A percentile compares a stretch with the other conserved stretches of the same genome.
Conservation (phyloP, 306 rosid genomes). For the Fragaria nilgerrensis region DNA sequence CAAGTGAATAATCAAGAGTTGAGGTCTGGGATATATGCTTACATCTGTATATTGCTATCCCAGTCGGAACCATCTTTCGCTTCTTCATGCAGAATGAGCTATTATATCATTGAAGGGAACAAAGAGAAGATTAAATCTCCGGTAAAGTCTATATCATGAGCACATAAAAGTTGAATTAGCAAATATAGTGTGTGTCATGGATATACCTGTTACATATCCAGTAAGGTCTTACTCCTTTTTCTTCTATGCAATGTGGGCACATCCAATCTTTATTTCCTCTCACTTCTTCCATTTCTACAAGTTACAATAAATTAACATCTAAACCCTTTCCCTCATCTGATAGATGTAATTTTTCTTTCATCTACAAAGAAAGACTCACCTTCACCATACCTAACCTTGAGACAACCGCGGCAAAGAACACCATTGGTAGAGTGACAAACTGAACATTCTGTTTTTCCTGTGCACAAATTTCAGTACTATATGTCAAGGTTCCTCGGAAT, state of each 20-base stretch:
- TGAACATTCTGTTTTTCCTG: slow-evolving; percentile 84
- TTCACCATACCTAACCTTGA: slow-evolving; percentile 77
- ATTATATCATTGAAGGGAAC: neutral
- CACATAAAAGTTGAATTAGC: neutral
- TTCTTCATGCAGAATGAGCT: slow-evolving; percentile 67
- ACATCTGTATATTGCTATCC: slow-evolving; percentile 62
- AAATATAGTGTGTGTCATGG: neutral
- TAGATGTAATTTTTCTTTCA: neutral
- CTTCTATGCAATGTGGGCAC: slow-evolving; percentile 84
- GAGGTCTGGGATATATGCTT: neutral
- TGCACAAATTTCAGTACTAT: slow-evolving; percentile 14
- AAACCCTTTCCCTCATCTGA: neutral
- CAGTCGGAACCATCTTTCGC: slow-evolving; percentile 67
- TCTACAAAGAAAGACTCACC: slow-evolving; percentile 34
- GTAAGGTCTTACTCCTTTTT: slow-evolving; percentile 50
- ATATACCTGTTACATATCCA: slow-evolving; percentile 86
- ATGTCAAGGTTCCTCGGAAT: neutral
- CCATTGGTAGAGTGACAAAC: slow-evolving; percentile 69
- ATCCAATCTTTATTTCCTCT: slow-evolving; percentile 63
- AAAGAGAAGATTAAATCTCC: slow-evolving; percentile 18
- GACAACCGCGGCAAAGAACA: slow-evolving; percentile 67
- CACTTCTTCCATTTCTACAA: slow-evolving; percentile 61
- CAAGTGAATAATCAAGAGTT: neutral
- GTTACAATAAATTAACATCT: slow-evolving; percentile 10
- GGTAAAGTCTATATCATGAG: slow-evolving; percentile 3